Conservation (phyloP, 345 rosid genomes). For the Draba incana region DNA sequence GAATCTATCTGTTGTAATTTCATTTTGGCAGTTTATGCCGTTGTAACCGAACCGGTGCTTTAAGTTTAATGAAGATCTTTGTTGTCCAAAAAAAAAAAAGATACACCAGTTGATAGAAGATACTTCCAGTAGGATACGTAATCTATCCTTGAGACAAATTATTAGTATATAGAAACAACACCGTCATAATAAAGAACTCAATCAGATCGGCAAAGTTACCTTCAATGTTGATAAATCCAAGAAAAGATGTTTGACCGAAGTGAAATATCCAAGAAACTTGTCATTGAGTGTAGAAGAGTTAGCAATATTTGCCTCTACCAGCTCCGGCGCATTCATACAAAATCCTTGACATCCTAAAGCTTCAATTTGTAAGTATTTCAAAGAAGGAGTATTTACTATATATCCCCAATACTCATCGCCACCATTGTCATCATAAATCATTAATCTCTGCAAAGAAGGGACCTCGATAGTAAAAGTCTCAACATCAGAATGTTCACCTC, state of each 20-base stretch:
- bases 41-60: no score
- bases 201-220: background rate
- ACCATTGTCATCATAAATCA: background rate
- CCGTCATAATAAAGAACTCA: background rate
- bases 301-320: background rate
- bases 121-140: background rate
- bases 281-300: background rate
- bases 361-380: background rate
- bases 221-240: conserved; percentile 16
- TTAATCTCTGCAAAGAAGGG: conserved; percentile 13
- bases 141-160: background rate
- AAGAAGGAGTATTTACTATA: background rate
- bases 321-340: conserved; percentile 3
- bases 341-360: background rate
- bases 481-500: background rate
- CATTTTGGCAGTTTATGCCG: no score
- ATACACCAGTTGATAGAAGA: conserved; percentile 15
- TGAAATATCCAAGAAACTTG: background rate
- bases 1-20: no score
- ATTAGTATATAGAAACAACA: background rate
- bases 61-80: no score
- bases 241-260: background rate
- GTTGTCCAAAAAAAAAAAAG: no score
- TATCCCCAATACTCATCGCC: background rate
- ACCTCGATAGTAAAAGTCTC: background rate